Percentiles rank a stretch among this genome's conserved stretches.
Evolutionary conservation across 2,329 filamentous ascomycete species (phyloP).

Genomic region (Teratosphaeria pseudoeucalypti): DNA sequence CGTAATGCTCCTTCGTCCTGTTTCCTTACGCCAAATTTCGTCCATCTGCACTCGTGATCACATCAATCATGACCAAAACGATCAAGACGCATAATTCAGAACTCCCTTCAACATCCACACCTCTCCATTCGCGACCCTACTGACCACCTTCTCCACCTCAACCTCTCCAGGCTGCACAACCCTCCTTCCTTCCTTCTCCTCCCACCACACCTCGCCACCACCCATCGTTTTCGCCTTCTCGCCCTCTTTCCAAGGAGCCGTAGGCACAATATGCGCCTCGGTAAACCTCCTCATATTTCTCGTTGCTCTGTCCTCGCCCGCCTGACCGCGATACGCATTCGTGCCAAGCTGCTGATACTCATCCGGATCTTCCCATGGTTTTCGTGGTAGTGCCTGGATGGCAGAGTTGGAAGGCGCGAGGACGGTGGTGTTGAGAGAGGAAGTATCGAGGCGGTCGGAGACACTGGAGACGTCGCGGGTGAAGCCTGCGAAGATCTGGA

Average conservation of each 20-base stretch:
- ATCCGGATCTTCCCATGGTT: slow-evolving; percentile 71
- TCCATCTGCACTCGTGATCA: neutral
- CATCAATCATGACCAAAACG: neutral
- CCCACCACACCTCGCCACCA: slow-evolving; percentile 73
- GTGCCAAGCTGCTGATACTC: slow-evolving; percentile 61
- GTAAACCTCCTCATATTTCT: slow-evolving; percentile 72
- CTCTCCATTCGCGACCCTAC: slow-evolving; percentile 76
- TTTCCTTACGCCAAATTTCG: neutral
- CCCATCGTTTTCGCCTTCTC: slow-evolving; percentile 57
- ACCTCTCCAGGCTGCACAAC: slow-evolving; percentile 69
- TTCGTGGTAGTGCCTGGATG: slow-evolving; percentile 65
- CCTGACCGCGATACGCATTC: slow-evolving; percentile 63
- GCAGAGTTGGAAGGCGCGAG: slow-evolving; percentile 79
- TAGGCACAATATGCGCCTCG: slow-evolving; percentile 69
- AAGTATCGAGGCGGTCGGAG: slow-evolving; percentile 57
- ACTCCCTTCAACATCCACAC: slow-evolving; percentile 65
- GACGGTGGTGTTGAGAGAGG: slow-evolving; percentile 63
- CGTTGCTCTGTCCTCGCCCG: slow-evolving; percentile 65
- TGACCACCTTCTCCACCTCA: slow-evolving; percentile 63
- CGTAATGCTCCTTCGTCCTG: too few species aligned
- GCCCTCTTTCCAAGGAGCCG: slow-evolving; percentile 63
- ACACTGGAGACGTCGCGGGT: slow-evolving; percentile 65
- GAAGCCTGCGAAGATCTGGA: slow-evolving; percentile 77
- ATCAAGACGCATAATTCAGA: slow-evolving; percentile 37
- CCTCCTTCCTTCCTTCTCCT: slow-evolving; percentile 55